Evolutionary conservation across 768 basidiomycete genomes (phyloP), one percentile per base, ranked within the genome.

Genomic region (Collybia sordida): DNA sequence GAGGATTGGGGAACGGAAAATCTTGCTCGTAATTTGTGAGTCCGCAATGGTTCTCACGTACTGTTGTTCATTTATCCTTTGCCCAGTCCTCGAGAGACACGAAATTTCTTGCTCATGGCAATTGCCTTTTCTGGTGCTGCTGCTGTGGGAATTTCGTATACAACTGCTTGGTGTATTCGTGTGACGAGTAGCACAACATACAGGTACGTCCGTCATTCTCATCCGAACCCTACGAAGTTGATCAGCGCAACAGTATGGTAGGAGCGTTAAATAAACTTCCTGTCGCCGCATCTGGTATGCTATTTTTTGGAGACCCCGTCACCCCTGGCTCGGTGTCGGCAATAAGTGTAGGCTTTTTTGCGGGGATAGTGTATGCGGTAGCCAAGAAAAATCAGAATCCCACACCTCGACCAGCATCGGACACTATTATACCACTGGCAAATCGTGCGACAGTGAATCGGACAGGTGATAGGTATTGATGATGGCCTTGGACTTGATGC

Each of bases 111-210:
- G 43, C 70, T 98, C 18, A 84, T 80, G 54, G 90, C 93, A 2
- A 98, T 98, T 62, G 88, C 83, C 3, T 94, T 98, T 69, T 98
- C 96, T 19, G 97, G 97, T n/a, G 93, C 92, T 0, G 94, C 91
- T 4, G 96, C 97, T 4, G 97, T 97, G 24, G 93, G 93, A 40
- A 99, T 99, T 60, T 98, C 94, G 11, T 99, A 94, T 65, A 93
- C 94, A 6, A 99, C 97, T 6, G 96, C 97, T 8, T 99, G 97
- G 97, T 98, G 97, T 65, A 83, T 99, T 25, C 86, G 97, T 42
- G 87, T 87, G 18, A 98, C 96, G 23, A 92, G 90, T 56, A 98
- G 95, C 54, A 98, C 97, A 39, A 99, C 97, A n/a, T 99, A 98
- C 72, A 95, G 92, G 88, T 89, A 51, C 42, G 78, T 48, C 28